Percentiles rank a stretch among this genome's conserved stretches.
phyloP scores from a whole-genome alignment of 352 stramenopile genomes.

The Phytophthora colocasiae region DNA sequence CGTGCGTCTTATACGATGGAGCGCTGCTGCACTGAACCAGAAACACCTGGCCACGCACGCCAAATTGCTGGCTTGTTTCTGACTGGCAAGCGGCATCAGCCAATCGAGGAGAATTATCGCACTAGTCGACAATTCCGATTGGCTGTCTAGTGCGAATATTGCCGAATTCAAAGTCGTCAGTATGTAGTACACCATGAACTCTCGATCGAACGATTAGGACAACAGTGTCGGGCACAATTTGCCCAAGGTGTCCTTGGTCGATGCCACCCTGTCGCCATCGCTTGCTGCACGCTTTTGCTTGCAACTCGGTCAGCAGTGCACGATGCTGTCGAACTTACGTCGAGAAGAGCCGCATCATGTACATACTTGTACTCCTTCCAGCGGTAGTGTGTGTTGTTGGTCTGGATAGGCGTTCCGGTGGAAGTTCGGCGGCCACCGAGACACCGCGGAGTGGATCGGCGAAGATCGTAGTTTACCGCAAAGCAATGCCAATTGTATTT shows the following conservation, averaged over 20 bases:
- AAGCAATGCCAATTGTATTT: too few relatives aligned
- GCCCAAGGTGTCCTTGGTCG: not conserved
- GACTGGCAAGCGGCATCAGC: not conserved
- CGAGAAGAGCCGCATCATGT: not conserved
- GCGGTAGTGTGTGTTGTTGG: not conserved
- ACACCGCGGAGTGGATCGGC: conserved; percentile 12
- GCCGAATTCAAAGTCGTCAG: conserved; percentile 8
- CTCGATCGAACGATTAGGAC: conserved; percentile 39
- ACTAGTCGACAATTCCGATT: conserved; percentile 7
- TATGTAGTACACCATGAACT: conserved; percentile 18
- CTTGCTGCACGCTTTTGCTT: not conserved
- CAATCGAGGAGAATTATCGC: conserved; percentile 17
- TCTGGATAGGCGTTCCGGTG: conserved; percentile 16
- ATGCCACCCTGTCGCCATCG: conserved; percentile 8
- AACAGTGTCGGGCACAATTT: conserved; percentile 1
- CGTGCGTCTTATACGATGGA: conserved; percentile 36
- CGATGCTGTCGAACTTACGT: too few relatives aligned
- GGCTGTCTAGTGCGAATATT: conserved; percentile 15
- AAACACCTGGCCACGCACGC: conserved; percentile 25
- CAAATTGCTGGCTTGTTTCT: conserved; percentile 25
- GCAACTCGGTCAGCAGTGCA: too few relatives aligned
- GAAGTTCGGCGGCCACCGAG: conserved; percentile 5
- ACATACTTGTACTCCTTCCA: not conserved
- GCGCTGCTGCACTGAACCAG: conserved; percentile 23
- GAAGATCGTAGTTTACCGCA: not conserved